Conservation (phyloP, 768 basidiomycete genomes). For the Coprinopsis sp. region DNA sequence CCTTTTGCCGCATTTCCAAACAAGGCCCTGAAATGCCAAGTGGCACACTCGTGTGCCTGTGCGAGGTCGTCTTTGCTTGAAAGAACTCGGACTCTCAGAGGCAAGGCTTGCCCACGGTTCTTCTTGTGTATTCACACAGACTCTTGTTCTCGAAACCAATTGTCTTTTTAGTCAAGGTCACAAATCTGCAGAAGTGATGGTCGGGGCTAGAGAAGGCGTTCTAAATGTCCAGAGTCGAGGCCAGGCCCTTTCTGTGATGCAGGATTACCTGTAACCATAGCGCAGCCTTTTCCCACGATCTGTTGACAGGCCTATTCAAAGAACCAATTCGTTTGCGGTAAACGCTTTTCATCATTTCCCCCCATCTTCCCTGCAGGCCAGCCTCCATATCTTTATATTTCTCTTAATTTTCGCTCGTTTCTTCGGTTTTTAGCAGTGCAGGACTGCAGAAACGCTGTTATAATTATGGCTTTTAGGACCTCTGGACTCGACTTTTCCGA, state of each 20-base stretch:
- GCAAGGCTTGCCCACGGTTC: too few species aligned
- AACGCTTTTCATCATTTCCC: not conserved
- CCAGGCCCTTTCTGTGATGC: not conserved
- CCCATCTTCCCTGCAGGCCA: not conserved
- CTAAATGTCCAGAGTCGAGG: not conserved
- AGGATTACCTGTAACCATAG: not conserved
- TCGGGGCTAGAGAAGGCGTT: too few species aligned
- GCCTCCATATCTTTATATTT: not conserved
- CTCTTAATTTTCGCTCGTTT: not conserved
- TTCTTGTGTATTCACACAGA: too few species aligned
- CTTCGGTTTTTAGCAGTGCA: not conserved
- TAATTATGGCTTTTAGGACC: constrained; percentile 39
- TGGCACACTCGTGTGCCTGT: too few species aligned
- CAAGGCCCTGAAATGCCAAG: too few species aligned
- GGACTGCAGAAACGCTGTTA: not conserved
- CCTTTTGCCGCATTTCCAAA: too few species aligned
- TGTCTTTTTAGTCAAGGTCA: too few species aligned
- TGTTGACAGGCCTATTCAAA: not conserved
- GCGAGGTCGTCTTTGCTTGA: too few species aligned
- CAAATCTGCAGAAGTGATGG: too few species aligned
- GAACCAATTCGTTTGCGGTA: too few species aligned
- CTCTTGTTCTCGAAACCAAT: too few species aligned
- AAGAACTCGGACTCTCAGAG: too few species aligned
- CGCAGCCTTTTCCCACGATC: not conserved
- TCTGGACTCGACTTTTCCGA: constrained; percentile 73